Evolutionary conservation across 345 rosid genomes (phyloP), one percentile per base, ranked within the genome.

Genomic region (Hypericum androsaemum): DNA sequence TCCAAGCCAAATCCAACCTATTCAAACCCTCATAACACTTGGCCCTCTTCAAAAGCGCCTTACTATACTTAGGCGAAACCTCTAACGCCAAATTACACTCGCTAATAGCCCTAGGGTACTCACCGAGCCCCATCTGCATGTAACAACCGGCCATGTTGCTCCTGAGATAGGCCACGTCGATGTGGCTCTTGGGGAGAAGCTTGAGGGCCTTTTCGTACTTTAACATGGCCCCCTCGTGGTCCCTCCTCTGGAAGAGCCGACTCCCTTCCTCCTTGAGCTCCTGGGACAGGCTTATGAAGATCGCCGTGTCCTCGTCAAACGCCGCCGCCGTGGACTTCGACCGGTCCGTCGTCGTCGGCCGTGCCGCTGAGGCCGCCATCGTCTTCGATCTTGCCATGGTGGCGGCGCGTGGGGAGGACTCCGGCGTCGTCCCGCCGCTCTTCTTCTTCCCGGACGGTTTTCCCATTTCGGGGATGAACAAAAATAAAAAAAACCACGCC

Each of bases 251-350:
- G 52, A 70, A 77, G 8, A 92, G 79, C 62, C 66, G 79, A 64
- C 75, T 92, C 11, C 99, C 99, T 88, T 92, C 99, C 60, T 92
- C 99, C 65, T 92, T 92, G 52, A 88, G 85, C 75, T 92, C 99
- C 52, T 81, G 77, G 3, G 99, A 82, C 86, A 88, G 74, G 77
- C 60, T 76, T 36, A 88, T 88, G 74, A 92, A 92, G 47, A 88
- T 73, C 46, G 82, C 94, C 41, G 94, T 92, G 74, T 92, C 97
- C 50, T 88, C 95, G 63, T 92, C 99, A 16, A 92, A 72, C 9
- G 89, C 76, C 50, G 74, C 55, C 22, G 82, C 82, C 45, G 56
- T 6, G 6, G 41, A 22, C 32, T 22, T 22, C 32, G 32, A 22
- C 32, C 32, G 32, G 32, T 22, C 32, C 1, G 4, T 4, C 32